A percentile compares a stretch with the other conserved stretches of the same genome.
phyloP scores from a whole-genome alignment of 176 grass and related monocot species.

The Chrysopogon serrulatus region DNA sequence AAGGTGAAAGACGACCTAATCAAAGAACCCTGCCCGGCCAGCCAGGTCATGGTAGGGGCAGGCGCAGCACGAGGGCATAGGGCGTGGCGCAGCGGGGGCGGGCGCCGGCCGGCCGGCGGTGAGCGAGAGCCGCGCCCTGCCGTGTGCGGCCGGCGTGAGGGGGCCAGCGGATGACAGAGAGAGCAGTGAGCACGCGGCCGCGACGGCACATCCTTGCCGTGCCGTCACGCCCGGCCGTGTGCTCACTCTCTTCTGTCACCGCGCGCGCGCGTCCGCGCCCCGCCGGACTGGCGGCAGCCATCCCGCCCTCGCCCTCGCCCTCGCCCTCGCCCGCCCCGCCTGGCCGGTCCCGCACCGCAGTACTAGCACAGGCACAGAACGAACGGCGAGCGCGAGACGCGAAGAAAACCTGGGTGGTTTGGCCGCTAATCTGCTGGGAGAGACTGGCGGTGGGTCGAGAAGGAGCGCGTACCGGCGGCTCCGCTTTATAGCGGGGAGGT shows the following conservation, averaged over 20 bases:
- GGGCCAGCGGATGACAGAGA: slow-evolving; percentile 46
- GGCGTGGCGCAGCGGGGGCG: neutral
- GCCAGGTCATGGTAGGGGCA: neutral
- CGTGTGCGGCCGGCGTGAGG: neutral
- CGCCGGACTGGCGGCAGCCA: neutral
- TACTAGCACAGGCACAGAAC: neutral
- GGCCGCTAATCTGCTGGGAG: neutral
- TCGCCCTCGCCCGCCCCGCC: neutral
- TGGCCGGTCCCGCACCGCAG: neutral
- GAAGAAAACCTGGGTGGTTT: neutral
- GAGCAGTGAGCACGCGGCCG: slow-evolving; percentile 72
- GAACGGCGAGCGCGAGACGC: neutral
- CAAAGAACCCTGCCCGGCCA: neutral
- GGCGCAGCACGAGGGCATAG: neutral
- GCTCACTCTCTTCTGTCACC: slow-evolving; percentile 85
- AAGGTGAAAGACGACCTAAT: neutral
- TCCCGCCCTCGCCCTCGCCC: neutral
- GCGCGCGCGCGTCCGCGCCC: slow-evolving; percentile 14
- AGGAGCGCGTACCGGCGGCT: neutral
- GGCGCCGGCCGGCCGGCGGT: slow-evolving; percentile 7
- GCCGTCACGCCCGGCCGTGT: slow-evolving; percentile 54
- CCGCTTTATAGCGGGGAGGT: slow-evolving; percentile 33
- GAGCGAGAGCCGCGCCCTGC: neutral
- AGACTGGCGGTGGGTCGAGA: neutral
- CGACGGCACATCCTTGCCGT: slow-evolving; percentile 50